Evolutionary conservation across 1,284 basidiomycete genomes (phyloP).

Genomic region (Sanguinoderma infundibulare): DNA sequence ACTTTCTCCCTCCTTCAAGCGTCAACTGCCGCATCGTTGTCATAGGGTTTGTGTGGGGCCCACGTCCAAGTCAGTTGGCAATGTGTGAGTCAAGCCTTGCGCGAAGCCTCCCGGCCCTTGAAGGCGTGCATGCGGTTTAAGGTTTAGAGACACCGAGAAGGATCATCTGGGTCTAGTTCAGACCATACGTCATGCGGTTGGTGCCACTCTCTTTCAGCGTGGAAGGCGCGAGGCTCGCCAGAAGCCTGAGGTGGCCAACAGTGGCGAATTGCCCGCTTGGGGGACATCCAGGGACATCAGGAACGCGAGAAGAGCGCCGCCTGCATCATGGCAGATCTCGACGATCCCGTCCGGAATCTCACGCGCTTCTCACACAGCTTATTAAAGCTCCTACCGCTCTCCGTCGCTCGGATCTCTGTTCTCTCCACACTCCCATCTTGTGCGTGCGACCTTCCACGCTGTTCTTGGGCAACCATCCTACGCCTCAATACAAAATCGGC

Average conservation of each 20-base stretch:
- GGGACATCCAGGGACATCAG: too few relatives aligned
- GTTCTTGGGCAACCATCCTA: neutral
- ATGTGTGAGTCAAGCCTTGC: too few relatives aligned
- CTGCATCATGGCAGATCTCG: neutral
- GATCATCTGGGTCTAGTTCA: neutral
- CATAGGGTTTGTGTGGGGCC: too few relatives aligned
- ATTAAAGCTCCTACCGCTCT: neutral
- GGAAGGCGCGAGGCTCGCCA: too few relatives aligned
- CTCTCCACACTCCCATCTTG: neutral
- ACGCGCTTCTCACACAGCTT: neutral
- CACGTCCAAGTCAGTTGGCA: too few relatives aligned
- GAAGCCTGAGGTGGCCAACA: too few relatives aligned
- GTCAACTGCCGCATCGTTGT: too few relatives aligned
- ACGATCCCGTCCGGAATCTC: neutral
- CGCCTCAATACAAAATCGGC: neutral
- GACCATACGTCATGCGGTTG: neutral
- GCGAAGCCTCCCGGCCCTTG: neutral
- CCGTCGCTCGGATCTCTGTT: neutral
- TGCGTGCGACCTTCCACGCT: neutral
- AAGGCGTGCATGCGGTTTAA: neutral
- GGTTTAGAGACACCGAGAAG: neutral
- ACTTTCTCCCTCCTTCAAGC: too few relatives aligned
- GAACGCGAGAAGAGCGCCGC: neutral
- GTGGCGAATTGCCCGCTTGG: too few relatives aligned
- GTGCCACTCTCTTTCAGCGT: too few relatives aligned